These are phyloP conservation scores for Ceratobasidium sp. DNA, from an alignment of 1,284 basidiomycete genomes.

Conservation along the genomic window DNA sequence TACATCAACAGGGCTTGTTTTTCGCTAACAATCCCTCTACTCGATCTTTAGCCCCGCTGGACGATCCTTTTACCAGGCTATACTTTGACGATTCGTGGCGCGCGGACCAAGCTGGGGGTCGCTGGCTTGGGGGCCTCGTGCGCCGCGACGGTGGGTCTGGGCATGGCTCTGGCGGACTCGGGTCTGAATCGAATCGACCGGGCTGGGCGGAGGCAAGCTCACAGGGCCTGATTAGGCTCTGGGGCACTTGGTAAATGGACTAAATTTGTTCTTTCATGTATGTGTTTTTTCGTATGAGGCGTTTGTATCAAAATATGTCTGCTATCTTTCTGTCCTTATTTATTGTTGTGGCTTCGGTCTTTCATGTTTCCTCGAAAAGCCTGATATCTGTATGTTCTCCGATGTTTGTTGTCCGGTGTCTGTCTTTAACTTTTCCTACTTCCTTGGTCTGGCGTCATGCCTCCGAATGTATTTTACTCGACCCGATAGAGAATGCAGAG, in stretches of 20 bases:
- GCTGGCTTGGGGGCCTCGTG: constrained; percentile 38
- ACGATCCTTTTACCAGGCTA: constrained; percentile 38
- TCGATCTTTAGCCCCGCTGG: constrained; percentile 23
- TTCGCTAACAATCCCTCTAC: constrained; percentile 6
- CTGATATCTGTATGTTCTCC: neutral
- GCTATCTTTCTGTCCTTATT: neutral
- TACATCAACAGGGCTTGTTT: constrained; percentile 2
- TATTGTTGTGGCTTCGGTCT: neutral
- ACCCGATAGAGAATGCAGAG: constrained; percentile 8
- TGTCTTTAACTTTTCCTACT: neutral
- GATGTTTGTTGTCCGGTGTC: too few relatives aligned
- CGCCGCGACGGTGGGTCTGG: constrained; percentile 39
- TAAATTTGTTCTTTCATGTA: neutral
- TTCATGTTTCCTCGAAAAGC: neutral
- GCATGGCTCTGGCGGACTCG: constrained; percentile 33
- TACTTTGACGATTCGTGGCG: constrained; percentile 37
- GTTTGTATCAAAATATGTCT: constrained; percentile 2
- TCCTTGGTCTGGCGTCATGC: neutral
- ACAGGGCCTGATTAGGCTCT: constrained; percentile 33
- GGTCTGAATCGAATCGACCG: constrained; percentile 23
- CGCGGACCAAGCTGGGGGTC: constrained; percentile 29
- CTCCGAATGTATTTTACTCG: constrained; percentile 14
- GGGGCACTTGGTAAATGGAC: constrained; percentile 30
- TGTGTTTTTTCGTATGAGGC: neutral
- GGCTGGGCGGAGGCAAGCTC: constrained; percentile 37